Evolutionary conservation across 192 early-diverging fungal genomes (phyloP).

Genomic region (Spizellomyces sp.): DNA sequence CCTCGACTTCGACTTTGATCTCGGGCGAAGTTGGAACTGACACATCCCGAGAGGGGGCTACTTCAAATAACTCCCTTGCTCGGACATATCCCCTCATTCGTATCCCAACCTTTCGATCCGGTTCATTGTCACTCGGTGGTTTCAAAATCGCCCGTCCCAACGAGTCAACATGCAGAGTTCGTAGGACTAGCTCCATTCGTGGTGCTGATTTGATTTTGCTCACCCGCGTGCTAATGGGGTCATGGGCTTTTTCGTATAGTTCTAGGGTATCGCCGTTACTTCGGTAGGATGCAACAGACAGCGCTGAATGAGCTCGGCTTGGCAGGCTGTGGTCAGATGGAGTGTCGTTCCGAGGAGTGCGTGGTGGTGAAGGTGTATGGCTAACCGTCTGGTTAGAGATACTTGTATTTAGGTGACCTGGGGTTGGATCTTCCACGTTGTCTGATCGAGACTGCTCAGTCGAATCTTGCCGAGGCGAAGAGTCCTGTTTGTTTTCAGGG

Average conservation of each 20-base stretch:
- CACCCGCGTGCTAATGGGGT: slow-evolving; percentile 1
- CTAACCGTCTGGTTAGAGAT: background rate
- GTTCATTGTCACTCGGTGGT: background rate
- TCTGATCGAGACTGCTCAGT: slow-evolving; percentile 5
- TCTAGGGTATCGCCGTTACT: slow-evolving; percentile 26
- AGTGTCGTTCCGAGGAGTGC: background rate
- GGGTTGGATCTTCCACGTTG: background rate
- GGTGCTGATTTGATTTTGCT: slow-evolving; percentile 26
- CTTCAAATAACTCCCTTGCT: slow-evolving; percentile 12
- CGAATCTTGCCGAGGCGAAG: too few relatives aligned
- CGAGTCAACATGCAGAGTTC: background rate
- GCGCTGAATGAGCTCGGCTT: background rate
- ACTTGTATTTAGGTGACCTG: background rate
- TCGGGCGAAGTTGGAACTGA: background rate
- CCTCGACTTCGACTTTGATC: slow-evolving; percentile 1
- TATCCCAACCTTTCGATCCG: background rate
- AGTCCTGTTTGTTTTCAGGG: too few relatives aligned
- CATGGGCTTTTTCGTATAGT: slow-evolving; percentile 21
- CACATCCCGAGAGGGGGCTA: background rate
- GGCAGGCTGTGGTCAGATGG: background rate
- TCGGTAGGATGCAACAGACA: slow-evolving; percentile 23
- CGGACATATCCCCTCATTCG: slow-evolving; percentile 17
- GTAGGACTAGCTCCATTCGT: slow-evolving; percentile 5
- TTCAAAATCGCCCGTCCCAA: background rate
- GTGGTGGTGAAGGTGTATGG: slow-evolving; percentile 7